phyloP scores from a whole-genome alignment of 768 basidiomycete genomes.

The Phlegmacium glaucopus region DNA sequence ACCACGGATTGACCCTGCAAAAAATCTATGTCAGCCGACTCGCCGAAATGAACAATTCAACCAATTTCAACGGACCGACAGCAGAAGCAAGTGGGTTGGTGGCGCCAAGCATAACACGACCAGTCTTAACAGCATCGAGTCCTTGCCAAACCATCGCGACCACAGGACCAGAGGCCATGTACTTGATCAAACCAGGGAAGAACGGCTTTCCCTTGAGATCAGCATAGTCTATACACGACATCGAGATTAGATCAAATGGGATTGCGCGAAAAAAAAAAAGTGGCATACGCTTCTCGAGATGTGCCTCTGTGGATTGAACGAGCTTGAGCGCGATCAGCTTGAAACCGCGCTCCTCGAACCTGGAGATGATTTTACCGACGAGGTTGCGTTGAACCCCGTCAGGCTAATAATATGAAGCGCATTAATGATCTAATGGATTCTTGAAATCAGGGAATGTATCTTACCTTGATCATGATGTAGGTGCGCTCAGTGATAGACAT shows the following conservation, averaged over 20 bases:
- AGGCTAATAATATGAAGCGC: constrained; percentile 52
- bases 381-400: constrained; percentile 98
- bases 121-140: constrained; percentile 90
- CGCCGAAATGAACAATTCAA: neutral
- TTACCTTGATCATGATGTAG: constrained; percentile 99
- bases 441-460: constrained; percentile 2
- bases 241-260: constrained; percentile 11
- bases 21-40: constrained; percentile 2
- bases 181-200: constrained; percentile 95
- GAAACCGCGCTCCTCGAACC: constrained; percentile 98
- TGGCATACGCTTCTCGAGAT: constrained; percentile 82
- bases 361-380: constrained; percentile 90
- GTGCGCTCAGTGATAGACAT: constrained; percentile 85
- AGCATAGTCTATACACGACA: constrained; percentile 70
- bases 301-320: constrained; percentile 70
- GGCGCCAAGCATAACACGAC: constrained; percentile 92
- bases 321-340: constrained; percentile 96
- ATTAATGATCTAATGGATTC: constrained; percentile 9
- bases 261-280: constrained; percentile 11
- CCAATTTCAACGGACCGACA: constrained; percentile 73
- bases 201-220: constrained; percentile 93
- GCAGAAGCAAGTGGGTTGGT: constrained; percentile 93
- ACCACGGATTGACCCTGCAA: constrained; percentile 87
- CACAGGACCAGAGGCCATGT: constrained; percentile 96
- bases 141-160: constrained; percentile 97